Evolutionary conservation across 108 stramenopile genomes (phyloP), one percentile per base, ranked within the genome.

Genomic region (Skeletonema costatum): DNA sequence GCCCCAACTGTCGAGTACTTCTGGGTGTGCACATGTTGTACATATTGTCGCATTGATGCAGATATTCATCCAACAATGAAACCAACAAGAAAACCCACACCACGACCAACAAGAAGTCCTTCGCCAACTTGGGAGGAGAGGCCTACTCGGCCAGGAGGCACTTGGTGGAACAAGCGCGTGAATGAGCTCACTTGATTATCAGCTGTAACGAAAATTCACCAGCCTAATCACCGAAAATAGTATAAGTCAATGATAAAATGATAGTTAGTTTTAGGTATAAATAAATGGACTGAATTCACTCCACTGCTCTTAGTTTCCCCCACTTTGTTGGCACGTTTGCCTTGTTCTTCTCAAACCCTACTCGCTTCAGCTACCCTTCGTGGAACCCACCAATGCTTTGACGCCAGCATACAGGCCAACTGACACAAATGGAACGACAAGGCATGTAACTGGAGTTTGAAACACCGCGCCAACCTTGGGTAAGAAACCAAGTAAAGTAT

Each of bases 51-150:
- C 1, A 64, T 64, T 29, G 63, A 64, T 38, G 17, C 63, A 19
- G 63, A 64, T 7, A 35, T 64, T 19, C 63, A 64, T 36, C 63
- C 63, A 17, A 64, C 63, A 35, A 64, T 38, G 36, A 64, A 64
- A 35, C 63, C 63, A 6, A 64, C 63, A 19, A 64, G 63, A 21
- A 64, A 10, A n/a, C 63, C 63, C 11, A 64, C 63, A 21, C 63
- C 36, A 21, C 60, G 32, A 13, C 60, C 60, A 4, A 33, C 35
- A 0, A 21, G 2, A 5, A 64, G 63, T 39, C 17, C 38, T 17
- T 19, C 29, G 5, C 63, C 63, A 64, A 25, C 63, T 56, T 25
- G 0, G 53, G 7, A 0, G 8, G 53, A 56, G 53, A 56, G 21
- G 2, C 53, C 53, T 6, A 56, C 53, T 2, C 53, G 53, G 9